Conservation (phyloP, 768 basidiomycete genomes). For the Podaxis rugospora region DNA sequence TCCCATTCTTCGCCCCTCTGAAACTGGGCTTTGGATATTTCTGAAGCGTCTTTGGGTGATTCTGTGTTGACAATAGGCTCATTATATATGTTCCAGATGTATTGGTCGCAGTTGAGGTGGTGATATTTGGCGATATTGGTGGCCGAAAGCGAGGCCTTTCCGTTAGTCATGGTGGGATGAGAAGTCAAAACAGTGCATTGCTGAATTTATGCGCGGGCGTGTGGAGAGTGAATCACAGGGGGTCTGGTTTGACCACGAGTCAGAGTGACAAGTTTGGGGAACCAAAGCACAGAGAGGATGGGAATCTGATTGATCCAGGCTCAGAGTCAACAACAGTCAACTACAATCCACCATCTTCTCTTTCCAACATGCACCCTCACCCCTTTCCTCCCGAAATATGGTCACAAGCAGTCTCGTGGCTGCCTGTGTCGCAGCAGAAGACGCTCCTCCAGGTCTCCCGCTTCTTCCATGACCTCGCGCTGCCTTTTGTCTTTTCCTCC, state of each 20-base stretch:
- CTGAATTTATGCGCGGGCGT: neutral
- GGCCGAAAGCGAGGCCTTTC: conserved; percentile 33
- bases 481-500: conserved; percentile 28
- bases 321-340: neutral
- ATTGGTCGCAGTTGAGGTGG: conserved; percentile 43
- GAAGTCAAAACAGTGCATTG: neutral
- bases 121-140: conserved; percentile 44
- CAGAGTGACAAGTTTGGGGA: neutral
- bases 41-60: conserved; percentile 14
- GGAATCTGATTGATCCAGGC: neutral
- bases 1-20: conserved; percentile 46
- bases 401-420: conserved; percentile 26
- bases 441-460: conserved; percentile 30
- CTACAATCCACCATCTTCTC: neutral
- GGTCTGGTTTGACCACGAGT: neutral
- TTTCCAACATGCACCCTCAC: conserved; percentile 12
- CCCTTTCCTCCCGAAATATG: conserved; percentile 34
- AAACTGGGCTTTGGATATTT: conserved; percentile 33
- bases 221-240: conserved; percentile 5
- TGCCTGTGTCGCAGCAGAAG: conserved; percentile 23
- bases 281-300: neutral
- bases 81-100: conserved; percentile 37
- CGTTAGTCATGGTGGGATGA: conserved; percentile 20
- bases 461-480: conserved; percentile 30
- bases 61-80: conserved; percentile 12